These are phyloP conservation scores for Neofusicoccum ribis DNA, from an alignment of 2,329 filamentous ascomycete genomes.

Conservation along the genomic window DNA sequence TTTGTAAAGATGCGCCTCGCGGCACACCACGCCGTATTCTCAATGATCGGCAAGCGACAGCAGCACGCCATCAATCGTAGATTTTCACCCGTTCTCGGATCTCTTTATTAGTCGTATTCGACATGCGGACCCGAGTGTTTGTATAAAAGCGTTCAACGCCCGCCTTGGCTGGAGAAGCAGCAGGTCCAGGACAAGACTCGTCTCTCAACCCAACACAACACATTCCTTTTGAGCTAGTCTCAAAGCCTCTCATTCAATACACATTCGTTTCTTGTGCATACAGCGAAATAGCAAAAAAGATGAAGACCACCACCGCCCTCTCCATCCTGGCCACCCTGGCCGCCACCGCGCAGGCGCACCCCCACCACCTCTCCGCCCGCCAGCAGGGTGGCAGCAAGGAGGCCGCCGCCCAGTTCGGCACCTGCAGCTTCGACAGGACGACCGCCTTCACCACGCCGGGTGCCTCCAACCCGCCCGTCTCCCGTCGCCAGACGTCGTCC, in stretches of 20 bases:
- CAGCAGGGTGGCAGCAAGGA: slow-evolving; percentile 23
- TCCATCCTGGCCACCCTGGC: background rate
- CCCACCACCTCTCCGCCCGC: slow-evolving; percentile 17
- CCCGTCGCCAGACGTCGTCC: slow-evolving; percentile 8
- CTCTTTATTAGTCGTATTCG: too few relatives aligned
- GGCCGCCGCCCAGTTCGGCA: slow-evolving; percentile 3
- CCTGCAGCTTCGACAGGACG: background rate
- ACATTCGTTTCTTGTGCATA: background rate
- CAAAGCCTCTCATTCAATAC: background rate
- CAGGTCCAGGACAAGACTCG: slow-evolving; percentile 1
- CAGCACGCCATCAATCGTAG: background rate
- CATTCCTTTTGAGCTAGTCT: slow-evolving; percentile 5
- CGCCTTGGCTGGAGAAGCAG: background rate
- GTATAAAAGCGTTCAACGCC: background rate
- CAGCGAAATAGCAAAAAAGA: background rate
- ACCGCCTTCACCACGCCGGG: background rate
- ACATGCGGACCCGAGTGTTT: background rate
- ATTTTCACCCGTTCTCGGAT: background rate
- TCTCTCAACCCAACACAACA: background rate
- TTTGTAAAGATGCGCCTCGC: background rate
- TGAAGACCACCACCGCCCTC: background rate
- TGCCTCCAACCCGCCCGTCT: slow-evolving; percentile 21
- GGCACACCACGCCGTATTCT: background rate
- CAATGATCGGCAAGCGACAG: background rate
- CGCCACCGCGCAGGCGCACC: slow-evolving; percentile 21